Conservation (phyloP, 345 rosid species). For the Erodium maritimum region DNA sequence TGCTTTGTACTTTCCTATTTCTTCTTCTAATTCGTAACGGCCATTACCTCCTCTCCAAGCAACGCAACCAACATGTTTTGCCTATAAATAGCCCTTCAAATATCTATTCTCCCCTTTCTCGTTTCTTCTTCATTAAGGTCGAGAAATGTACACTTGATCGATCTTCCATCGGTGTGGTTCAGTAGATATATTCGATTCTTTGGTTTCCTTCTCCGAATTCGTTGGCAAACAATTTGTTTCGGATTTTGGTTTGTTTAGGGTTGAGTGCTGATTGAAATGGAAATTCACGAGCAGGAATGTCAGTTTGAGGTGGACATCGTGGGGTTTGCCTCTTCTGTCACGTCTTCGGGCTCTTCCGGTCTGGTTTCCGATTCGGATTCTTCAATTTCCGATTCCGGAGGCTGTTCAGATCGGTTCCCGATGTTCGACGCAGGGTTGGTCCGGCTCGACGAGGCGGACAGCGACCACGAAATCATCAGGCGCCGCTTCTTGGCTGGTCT, state of each 20-base stretch:
- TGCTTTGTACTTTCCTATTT: too few relatives aligned
- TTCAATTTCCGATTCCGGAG: slow-evolving; percentile 37
- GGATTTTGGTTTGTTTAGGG: too few relatives aligned
- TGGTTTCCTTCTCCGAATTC: neutral
- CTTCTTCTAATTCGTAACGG: neutral
- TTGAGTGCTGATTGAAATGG: neutral
- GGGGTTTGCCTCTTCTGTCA: too few relatives aligned
- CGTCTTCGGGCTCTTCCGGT: neutral
- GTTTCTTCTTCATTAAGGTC: neutral
- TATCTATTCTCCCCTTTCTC: neutral
- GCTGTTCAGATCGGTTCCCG: neutral
- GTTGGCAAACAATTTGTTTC: neutral
- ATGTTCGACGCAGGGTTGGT: slow-evolving; percentile 17
- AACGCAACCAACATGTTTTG: too few relatives aligned
- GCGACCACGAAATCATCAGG: slow-evolving; percentile 31
- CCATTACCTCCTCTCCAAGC: neutral
- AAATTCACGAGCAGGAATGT: neutral
- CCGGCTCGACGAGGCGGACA: slow-evolving; percentile 35
- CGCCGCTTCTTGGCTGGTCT: slow-evolving; percentile 27
- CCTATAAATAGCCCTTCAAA: too few relatives aligned
- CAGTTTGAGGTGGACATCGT: neutral
- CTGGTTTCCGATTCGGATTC: slow-evolving; percentile 9
- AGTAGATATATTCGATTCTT: neutral
- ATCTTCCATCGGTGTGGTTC: too few relatives aligned
- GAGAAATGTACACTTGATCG: neutral